Evolutionary conservation across 192 early-diverging fungal species (phyloP), one percentile per base, ranked within the genome.

Genomic region (Umbelopsis vinacea): DNA sequence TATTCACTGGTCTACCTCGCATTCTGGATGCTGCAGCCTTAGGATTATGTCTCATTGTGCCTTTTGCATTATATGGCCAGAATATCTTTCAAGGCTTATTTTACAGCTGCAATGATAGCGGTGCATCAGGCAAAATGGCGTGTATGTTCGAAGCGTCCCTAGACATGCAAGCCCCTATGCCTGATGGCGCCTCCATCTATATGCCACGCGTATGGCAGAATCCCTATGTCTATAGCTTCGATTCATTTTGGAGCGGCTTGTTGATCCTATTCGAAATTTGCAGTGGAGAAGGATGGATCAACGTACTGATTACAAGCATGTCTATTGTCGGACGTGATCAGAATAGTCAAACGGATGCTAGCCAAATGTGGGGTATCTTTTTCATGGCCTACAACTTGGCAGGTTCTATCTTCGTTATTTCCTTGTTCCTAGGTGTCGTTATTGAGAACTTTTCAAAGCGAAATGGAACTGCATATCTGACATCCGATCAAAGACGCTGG

Each of bases 381-480:
- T 89, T 86, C 60, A 82, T 89, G 35, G 69, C 86, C 10, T 89
- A 83, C 69, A 89, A 88, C 57, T 47, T 89, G 33, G 83, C 85
- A 14, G 88, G 86, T 9, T 81, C 86, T 10, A 81, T 86, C 5
- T 89, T 89, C 71, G 81, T 89, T 11, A 79, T 87, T 4, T 83
- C 84, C 6, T 50, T 89, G 33, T 89, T 89, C 76, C 74, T 89
- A 17, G 87, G 86, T 6, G 81, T 89, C 43, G 83, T 89, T 9
- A 84, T 89, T 66, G 85, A 85, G 48, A 88, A 86, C 71, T 89
- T 84, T 69, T 81, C 84, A 12, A 82, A 80, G 54, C 75, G 87
- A 60, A 85, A 82, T 9, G 88, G 88, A 6, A 81, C 82, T 8
- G 86, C 86, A 1, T 89, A 84, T 74, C 72, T 89, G 63, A 89